Conservation (phyloP, 78 protist genomes). For the Dictyostelium intermedium region DNA sequence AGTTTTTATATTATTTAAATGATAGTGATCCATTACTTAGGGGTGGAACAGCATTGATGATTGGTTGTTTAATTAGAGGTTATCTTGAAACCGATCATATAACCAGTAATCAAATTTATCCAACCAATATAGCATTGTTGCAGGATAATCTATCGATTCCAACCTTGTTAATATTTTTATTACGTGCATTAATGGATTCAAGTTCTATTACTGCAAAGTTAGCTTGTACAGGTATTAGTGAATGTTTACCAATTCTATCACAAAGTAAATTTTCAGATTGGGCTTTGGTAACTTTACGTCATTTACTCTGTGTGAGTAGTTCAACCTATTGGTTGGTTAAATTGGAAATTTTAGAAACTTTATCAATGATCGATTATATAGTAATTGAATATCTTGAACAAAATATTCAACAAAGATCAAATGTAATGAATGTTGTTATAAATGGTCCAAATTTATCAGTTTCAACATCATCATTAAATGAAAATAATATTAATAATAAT, state of each 20-base stretch:
- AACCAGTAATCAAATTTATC: conserved; percentile 42
- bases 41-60: conserved; percentile 62
- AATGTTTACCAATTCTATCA: conserved; percentile 46
- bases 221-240: conserved; percentile 76
- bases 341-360: conserved; percentile 58
- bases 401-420: conserved; percentile 60
- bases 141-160: conserved; percentile 38
- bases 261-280: conserved; percentile 25
- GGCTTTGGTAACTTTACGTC: conserved; percentile 59
- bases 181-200: conserved; percentile 48
- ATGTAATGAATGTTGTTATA: neutral
- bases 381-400: conserved; percentile 64
- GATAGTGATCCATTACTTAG: conserved; percentile 49
- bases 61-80: conserved; percentile 64
- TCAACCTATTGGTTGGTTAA: conserved; percentile 76
- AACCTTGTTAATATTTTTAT: conserved; percentile 11
- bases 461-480: neutral
- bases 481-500: too few species aligned
- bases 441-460: neutral
- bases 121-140: neutral
- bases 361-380: conserved; percentile 51
- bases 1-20: conserved; percentile 34
- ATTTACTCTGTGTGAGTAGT: conserved; percentile 48
- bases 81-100: conserved; percentile 51
- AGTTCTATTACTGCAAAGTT: conserved; percentile 59